A percentile compares a stretch with the other conserved stretches of the same genome.
These are phyloP conservation scores for Neurospora sp. DNA, from an alignment of 495 filamentous ascomycete genomes.

Conservation along the genomic window DNA sequence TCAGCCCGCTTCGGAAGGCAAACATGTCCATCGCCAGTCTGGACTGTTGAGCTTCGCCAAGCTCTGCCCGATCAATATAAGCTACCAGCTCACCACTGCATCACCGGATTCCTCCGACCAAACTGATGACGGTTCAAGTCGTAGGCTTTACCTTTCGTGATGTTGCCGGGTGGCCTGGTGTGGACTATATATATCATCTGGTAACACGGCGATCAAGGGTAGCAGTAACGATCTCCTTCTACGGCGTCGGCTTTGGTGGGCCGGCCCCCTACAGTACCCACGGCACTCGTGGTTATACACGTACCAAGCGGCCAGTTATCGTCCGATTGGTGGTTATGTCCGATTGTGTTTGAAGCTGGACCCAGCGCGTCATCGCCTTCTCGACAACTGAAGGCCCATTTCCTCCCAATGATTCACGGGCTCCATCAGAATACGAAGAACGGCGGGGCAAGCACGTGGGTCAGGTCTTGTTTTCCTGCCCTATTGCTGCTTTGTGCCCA, in stretches of 20 bases:
- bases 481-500: not conserved
- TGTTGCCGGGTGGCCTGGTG: not conserved
- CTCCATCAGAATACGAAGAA: not conserved
- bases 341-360: not conserved
- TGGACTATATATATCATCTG: not conserved
- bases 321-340: not conserved
- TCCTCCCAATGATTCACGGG: not conserved
- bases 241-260: not conserved
- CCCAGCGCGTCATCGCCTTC: not conserved
- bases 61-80: not conserved
- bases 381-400: not conserved
- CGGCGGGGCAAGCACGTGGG: not conserved
- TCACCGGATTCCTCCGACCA: not conserved
- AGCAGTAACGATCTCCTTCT: not conserved
- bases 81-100: not conserved
- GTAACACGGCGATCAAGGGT: not conserved
- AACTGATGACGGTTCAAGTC: not conserved
- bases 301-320: not conserved
- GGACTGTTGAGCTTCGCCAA: not conserved
- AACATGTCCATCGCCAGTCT: not conserved
- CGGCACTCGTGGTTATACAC: not conserved
- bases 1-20: not conserved
- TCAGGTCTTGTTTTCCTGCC: not conserved
- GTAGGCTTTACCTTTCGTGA: not conserved
- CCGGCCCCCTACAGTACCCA: not conserved